Base-by-base conservation (phyloP, 176 grass and related monocot species). In the Guadua angustifolia region DNA sequence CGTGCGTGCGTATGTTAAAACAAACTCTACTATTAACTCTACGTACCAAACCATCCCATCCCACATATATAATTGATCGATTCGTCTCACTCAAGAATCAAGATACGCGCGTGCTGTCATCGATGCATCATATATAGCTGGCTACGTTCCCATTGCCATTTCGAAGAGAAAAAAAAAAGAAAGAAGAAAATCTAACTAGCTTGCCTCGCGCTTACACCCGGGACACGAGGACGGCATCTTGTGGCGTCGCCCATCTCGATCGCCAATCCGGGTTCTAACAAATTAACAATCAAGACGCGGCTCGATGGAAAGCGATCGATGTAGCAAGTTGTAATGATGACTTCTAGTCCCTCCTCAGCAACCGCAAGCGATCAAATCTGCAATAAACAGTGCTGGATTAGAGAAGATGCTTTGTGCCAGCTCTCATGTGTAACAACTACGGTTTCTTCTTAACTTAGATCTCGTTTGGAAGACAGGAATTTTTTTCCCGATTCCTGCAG, bases 161-260 rank as follows among this genome's bases (percentile, higher is more conserved):
- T 29, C 29, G 29, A 29, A 36, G 35, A 36, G 3, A 35, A 35
- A 3, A 35, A 36, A 36, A 36, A 36, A 4, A 36, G 35, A 36
- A 4, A 36, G 35, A 36, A 36, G 35, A 36, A 18, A 1, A 22
- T 9, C 21, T 58, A 22, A 21, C 8, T 22, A 10, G 21, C 21
- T 10, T 14, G 58, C 58, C 58, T 61, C 22, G 10, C 4, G 58
- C 75, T 78, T 24, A 46, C 75, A 11, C 10, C 9, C 1, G 8
- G 57, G 71, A 75, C 75, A 77, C 83, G 29, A 51, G 18, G 74
- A 44, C 38, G 40, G 74, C 42, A 68, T 69, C 40, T 38, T 59
- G 52, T 61, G 25, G 52, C 39, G 65, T 62, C 39, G 8, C 10
- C 42, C 7, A 26, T 66, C 29, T 21, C 33, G 1, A 40, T 6